A percentile compares a stretch with the other conserved stretches of the same genome.
phyloP scores from a whole-genome alignment of 495 filamentous ascomycete genomes.

The Neurospora sp. region DNA sequence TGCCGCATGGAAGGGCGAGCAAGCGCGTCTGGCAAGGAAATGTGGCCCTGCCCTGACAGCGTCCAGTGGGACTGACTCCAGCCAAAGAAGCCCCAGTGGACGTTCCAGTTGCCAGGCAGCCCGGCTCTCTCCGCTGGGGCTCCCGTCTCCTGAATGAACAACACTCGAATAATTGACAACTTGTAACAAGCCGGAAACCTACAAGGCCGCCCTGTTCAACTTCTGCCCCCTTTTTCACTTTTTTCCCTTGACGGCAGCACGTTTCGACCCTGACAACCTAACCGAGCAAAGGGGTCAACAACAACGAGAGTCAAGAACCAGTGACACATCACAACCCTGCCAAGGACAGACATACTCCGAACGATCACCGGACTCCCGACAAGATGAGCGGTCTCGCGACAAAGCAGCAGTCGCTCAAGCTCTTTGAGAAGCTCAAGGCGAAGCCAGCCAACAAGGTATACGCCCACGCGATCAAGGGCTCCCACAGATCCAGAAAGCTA shows the following conservation, averaged over 20 bases:
- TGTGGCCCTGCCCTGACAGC: conserved; percentile 11
- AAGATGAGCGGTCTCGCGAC: conserved; percentile 74
- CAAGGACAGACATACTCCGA: background rate
- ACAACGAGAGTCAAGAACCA: background rate
- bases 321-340: background rate
- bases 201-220: background rate
- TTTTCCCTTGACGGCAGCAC: background rate
- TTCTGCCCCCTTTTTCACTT: background rate
- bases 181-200: background rate
- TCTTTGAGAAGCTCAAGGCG: conserved; percentile 93
- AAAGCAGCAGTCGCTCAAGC: conserved; percentile 90
- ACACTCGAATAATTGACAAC: conserved; percentile 7
- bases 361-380: conserved; percentile 8
- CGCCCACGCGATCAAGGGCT: conserved; percentile 2
- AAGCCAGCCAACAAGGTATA: conserved; percentile 90
- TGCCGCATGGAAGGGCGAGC: conserved; percentile 19
- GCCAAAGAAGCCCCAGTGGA: background rate
- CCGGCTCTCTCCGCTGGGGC: background rate
- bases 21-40: conserved; percentile 2
- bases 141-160: conserved; percentile 15
- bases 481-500: background rate
- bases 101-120: background rate
- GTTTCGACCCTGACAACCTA: background rate
- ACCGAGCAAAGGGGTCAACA: background rate
- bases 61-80: background rate